Evolutionary conservation across 306 rosid species (phyloP), one percentile per base, ranked within the genome.

Genomic region (Vigna unguiculata): DNA sequence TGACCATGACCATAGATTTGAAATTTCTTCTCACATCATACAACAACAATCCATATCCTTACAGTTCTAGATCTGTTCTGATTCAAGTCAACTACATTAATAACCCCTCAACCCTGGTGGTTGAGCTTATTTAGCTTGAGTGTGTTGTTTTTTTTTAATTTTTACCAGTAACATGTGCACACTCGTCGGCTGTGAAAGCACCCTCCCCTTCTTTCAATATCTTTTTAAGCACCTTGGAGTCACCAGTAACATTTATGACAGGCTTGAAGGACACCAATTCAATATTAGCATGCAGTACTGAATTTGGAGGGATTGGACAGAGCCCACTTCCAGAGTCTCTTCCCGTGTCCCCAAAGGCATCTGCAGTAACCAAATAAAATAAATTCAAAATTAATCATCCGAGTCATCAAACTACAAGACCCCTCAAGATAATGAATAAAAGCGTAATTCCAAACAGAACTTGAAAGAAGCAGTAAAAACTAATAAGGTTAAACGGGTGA

Each of bases 191-290:
- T 52, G 80, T 77, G 68, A 24, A 67, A 80, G 85, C 74, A 57
- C 89, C 85, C 70, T 87, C 90, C 74, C 93, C 96, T 83, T 87
- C 90, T 79, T 80, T 84, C 72, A 87, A 43, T 51, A 89, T 87
- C 82, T 87, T 89, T 83, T 91, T 91, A 32, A 87, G 28, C 78
- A 91, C 90, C 87, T 81, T 89, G 78, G 81, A 83, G 81, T 86
- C 90, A 22, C 93, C 92, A 28, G 83, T 89, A 80, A 89, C 82
- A 83, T 91, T 83, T 72, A 89, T 81, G 72, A 89, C 93, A 51
- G 87, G 85, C 78, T 91, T 89, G 85, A 86, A 87, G 65, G 92
- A 89, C 28, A 84, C 83, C 84, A 91, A 84, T 81, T 91, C 89
- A 34, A 86, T 64, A 83, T 84, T 80, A 83, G 89, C 63, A 80